These are phyloP conservation scores for Aspergillus funiculosus DNA, from an alignment of 495 filamentous ascomycete genomes.

Conservation along the genomic window DNA sequence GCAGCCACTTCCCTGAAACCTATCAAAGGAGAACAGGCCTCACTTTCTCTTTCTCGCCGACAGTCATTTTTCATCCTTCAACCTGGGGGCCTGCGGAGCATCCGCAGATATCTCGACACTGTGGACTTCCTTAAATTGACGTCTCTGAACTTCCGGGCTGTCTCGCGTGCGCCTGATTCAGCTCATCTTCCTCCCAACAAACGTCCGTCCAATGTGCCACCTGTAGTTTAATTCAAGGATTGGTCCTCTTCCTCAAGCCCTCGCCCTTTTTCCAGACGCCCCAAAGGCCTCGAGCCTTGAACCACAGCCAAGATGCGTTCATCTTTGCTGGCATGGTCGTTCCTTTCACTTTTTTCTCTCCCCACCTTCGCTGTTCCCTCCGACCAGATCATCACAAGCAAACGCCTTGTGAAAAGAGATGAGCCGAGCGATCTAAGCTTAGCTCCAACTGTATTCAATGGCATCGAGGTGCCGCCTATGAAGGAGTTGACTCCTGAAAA, in stretches of 20 bases:
- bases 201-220: slow-evolving; percentile 33
- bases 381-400: slow-evolving; percentile 15
- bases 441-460: slow-evolving; percentile 67
- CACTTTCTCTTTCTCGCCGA: slow-evolving; percentile 9
- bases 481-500: slow-evolving; percentile 53
- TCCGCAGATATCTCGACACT: slow-evolving; percentile 4
- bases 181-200: slow-evolving; percentile 9
- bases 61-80: slow-evolving; percentile 10
- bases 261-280: slow-evolving; percentile 10
- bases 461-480: slow-evolving; percentile 67
- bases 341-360: slow-evolving; percentile 38
- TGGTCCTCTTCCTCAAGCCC: slow-evolving; percentile 16
- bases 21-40: slow-evolving; percentile 15
- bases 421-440: slow-evolving; percentile 14
- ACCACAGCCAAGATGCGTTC: slow-evolving; percentile 33
- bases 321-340: slow-evolving; percentile 37
- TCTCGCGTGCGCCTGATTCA: slow-evolving; percentile 4
- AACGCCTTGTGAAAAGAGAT: slow-evolving; percentile 28
- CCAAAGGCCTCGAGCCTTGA: slow-evolving; percentile 17
- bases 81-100: slow-evolving; percentile 13
- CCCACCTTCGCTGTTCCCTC: slow-evolving; percentile 34
- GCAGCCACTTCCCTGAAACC: slow-evolving; percentile 6
- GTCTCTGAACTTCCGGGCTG: neutral
- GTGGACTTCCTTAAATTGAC: neutral
- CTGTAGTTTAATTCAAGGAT: slow-evolving; percentile 26